These are phyloP conservation scores for Melaleuca quinquenervia DNA, from an alignment of 345 rosid species.

Conservation along the genomic window DNA sequence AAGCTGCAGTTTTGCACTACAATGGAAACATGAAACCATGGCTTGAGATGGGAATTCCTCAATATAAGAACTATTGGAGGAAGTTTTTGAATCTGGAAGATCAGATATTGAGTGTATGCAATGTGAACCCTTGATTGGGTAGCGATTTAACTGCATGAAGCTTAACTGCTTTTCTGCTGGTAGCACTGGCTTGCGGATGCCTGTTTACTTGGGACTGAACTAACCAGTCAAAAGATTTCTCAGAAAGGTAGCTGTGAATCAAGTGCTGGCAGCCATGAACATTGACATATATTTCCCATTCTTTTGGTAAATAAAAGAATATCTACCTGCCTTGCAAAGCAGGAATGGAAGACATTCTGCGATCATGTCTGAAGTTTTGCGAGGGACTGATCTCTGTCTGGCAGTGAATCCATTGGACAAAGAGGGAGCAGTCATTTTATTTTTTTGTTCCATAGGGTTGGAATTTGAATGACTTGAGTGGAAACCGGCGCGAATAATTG, in stretches of 20 bases:
- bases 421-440: not conserved
- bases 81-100: slow-evolving; percentile 58
- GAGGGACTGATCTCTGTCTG: not conserved
- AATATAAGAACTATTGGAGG: slow-evolving; percentile 60
- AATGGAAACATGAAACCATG: slow-evolving; percentile 98
- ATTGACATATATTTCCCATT: not conserved
- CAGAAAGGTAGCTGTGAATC: not conserved
- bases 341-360: not conserved
- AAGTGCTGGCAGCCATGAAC: not conserved
- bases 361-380: not conserved
- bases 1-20: slow-evolving; percentile 72
- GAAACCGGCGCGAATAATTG: not conserved
- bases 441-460: not conserved
- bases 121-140: slow-evolving; percentile 46
- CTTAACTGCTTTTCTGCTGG: not conserved
- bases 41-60: slow-evolving; percentile 88
- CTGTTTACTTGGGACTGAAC: not conserved
- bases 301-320: not conserved
- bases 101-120: slow-evolving; percentile 67
- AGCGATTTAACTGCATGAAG: not conserved
- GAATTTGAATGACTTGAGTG: not conserved
- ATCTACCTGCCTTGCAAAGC: not conserved
- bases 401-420: not conserved
- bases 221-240: not conserved
- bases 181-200: not conserved